A percentile compares a stretch with the other conserved stretches of the same genome.
Evolutionary conservation across 2,329 filamentous ascomycete genomes (phyloP).

Genomic region (Xylariaceae sp.): DNA sequence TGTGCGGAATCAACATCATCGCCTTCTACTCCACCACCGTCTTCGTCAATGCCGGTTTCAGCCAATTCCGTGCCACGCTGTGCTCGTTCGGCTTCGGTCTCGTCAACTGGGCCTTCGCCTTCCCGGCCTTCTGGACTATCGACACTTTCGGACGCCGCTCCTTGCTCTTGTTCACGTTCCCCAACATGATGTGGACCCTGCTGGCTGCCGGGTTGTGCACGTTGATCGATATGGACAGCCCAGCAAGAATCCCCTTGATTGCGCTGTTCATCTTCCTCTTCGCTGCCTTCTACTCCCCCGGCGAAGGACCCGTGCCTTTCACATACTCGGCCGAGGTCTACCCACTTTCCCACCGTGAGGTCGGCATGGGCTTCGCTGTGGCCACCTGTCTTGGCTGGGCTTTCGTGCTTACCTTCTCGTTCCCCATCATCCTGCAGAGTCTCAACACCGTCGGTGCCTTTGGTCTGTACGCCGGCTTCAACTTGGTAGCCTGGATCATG

Average conservation of each 20-base stretch:
- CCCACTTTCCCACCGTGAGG: constrained; percentile 61
- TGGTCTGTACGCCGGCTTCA: constrained; percentile 40
- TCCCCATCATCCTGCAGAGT: constrained; percentile 46
- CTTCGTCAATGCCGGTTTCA: constrained; percentile 50
- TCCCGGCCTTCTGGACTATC: constrained; percentile 58
- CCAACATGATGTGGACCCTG: constrained; percentile 61
- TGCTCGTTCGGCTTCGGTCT: constrained; percentile 59
- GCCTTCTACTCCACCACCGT: constrained; percentile 67
- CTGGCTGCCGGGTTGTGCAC: constrained; percentile 55
- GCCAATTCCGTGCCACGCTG: constrained; percentile 46
- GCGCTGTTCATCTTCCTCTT: constrained; percentile 56
- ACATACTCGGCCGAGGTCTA: constrained; percentile 64
- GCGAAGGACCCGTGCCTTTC: constrained; percentile 61
- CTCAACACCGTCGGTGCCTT: constrained; percentile 38
- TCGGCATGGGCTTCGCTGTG: constrained; percentile 64
- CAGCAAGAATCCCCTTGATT: constrained; percentile 35
- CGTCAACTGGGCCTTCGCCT: constrained; percentile 59
- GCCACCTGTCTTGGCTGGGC: constrained; percentile 58
- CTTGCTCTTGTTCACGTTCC: constrained; percentile 58
- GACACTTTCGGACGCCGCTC: constrained; percentile 59
- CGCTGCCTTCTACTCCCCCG: constrained; percentile 54
- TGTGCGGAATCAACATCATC: constrained; percentile 66
- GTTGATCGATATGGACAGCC: constrained; percentile 29
- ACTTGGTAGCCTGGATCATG: constrained; percentile 35
- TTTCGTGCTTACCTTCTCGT: constrained; percentile 54